Evolutionary conservation across 768 basidiomycete species (phyloP), one percentile per base, ranked within the genome.

Genomic region (Brasilioporus rufonigricans): DNA sequence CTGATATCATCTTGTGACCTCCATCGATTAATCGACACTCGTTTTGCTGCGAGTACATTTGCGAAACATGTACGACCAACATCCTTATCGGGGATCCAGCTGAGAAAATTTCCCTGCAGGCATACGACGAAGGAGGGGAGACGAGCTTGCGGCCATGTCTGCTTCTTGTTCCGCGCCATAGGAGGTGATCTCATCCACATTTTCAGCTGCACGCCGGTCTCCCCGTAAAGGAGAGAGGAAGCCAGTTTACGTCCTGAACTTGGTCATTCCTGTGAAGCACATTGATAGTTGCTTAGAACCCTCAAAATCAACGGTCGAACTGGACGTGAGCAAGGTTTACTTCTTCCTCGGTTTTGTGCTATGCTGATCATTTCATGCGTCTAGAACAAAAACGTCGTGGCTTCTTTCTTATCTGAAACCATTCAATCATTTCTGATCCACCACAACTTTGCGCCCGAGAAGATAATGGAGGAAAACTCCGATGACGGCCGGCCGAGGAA

Each of bases 211-310:
- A 41, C 82, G 89, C 55, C 79, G 87, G 32, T 89, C 93, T 32
- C 89, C 93, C 31, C 83, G 87, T 38, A 93, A 90, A 71, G 69
- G 74, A 23, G 91, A 93, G 65, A 85, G 84, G 69, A 83, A 82
- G 67, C 85, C 93, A 5, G 83, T 93, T 56, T 98, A 90, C 67
- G 87, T 93, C 44, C 74, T 98, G 44, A 85, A 91, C 65, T 65
- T 98, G 55, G 77, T 74, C 10, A 71, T 94, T 19, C 84, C 91
- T 41, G 72, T 83, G 3, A 72, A 74, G 24, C 74, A 84, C 26
- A 75, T 97, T 10, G 93, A 97, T 64, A 87, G 89, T 52, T 83
- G 83, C 55, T 65, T 93, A 27, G 92, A 91, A 59, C 91, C 93
- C n/a, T 74, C 81, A 18, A 95, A 94, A 73, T 73, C 75, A 5